Conservation (phyloP, 768 basidiomycete species). For the Lactarius indigo region DNA sequence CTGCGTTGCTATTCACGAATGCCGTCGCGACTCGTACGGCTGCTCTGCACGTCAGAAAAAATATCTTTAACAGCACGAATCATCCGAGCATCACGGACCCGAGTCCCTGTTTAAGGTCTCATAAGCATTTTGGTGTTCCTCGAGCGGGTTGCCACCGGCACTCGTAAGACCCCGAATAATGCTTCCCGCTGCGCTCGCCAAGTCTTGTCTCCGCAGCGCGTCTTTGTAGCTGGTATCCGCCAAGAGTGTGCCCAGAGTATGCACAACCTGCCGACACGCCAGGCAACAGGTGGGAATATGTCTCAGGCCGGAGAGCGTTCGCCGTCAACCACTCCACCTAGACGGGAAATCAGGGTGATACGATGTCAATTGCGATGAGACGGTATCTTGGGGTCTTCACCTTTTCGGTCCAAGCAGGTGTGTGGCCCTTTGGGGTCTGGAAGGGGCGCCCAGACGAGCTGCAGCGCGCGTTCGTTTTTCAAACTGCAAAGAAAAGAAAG, state of each 20-base stretch:
- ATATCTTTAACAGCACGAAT: conserved; percentile 10
- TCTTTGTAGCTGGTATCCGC: conserved; percentile 80
- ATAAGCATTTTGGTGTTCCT: conserved; percentile 51
- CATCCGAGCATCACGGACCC: conserved; percentile 48
- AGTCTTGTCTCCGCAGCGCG: conserved; percentile 56
- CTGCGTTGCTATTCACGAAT: conserved; percentile 53
- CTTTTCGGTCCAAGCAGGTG: conserved; percentile 79
- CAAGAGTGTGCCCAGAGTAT: conserved; percentile 88
- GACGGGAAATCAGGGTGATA: conserved; percentile 10
- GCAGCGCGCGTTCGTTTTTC: neutral
- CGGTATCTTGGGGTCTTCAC: conserved; percentile 38
- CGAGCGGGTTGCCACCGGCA: conserved; percentile 54
- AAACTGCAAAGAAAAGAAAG: neutral
- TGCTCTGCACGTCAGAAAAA: conserved; percentile 29
- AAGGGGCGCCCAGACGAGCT: conserved; percentile 89
- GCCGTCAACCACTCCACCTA: conserved; percentile 88
- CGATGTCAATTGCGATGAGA: conserved; percentile 4
- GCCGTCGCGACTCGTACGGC: conserved; percentile 77
- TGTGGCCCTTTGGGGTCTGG: conserved; percentile 83
- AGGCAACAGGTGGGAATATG: conserved; percentile 67
- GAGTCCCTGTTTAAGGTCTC: conserved; percentile 85
- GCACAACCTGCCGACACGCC: conserved; percentile 76
- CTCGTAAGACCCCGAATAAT: conserved; percentile 42
- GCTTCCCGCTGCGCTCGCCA: conserved; percentile 48
- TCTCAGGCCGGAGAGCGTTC: conserved; percentile 72